Conservation (phyloP, 192 early-diverging fungal genomes). For the Podila minutissima region DNA sequence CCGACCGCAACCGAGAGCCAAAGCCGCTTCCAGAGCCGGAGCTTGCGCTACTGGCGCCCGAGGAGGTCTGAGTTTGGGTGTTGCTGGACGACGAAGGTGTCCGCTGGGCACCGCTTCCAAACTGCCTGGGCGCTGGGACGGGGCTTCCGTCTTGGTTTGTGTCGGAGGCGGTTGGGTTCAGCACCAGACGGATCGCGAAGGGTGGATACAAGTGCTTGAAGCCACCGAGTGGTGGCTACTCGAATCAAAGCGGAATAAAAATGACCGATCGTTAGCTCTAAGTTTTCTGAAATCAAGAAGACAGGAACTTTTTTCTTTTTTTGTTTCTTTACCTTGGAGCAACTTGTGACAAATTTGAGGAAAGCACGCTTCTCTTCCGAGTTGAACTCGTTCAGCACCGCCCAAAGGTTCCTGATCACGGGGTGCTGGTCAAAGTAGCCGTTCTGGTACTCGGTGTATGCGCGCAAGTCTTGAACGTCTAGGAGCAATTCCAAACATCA, state of each 20-base stretch:
- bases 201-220: constrained; percentile 66
- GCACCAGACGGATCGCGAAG: constrained; percentile 66
- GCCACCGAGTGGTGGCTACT: constrained; percentile 69
- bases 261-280: too few relatives aligned
- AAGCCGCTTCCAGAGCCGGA: constrained; percentile 9
- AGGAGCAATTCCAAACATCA: constrained; percentile 42
- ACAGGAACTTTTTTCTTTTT: neutral
- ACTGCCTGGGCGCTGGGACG: constrained; percentile 6
- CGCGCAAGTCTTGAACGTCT: constrained; percentile 69
- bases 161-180: constrained; percentile 21
- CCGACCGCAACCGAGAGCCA: constrained; percentile 42
- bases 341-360: constrained; percentile 83
- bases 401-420: constrained; percentile 76
- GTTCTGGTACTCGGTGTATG: constrained; percentile 71
- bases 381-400: constrained; percentile 65
- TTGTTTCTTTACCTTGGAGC: constrained; percentile 62
- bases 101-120: constrained; percentile 20
- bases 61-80: too few relatives aligned
- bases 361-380: constrained; percentile 72
- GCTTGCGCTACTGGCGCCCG: too few relatives aligned
- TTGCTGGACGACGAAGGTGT: neutral
- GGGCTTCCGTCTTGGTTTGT: constrained; percentile 5
- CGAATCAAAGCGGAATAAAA: neutral
- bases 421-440: constrained; percentile 78
- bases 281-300: neutral